These are phyloP conservation scores for Botryotinia globosa DNA, from an alignment of 2,329 filamentous ascomycete genomes.

Conservation along the genomic window DNA sequence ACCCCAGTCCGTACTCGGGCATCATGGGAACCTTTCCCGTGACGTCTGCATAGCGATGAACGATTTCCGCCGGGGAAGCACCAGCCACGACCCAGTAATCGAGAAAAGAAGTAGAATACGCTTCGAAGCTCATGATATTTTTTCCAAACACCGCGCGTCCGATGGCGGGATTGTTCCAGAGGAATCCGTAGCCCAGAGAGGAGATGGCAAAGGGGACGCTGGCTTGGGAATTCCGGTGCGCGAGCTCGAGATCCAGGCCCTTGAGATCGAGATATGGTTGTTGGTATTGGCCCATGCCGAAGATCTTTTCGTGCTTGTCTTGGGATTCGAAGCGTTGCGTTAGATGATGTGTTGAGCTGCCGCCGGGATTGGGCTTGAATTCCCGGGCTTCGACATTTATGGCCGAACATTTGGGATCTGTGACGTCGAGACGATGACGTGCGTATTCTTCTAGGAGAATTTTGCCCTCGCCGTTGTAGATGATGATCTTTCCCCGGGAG, in stretches of 20 bases:
- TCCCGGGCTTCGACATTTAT: conserved; percentile 51
- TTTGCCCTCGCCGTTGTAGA: conserved; percentile 44
- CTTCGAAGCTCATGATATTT: conserved; percentile 61
- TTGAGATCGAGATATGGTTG: conserved; percentile 62
- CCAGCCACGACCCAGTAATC: conserved; percentile 65
- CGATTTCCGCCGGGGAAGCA: conserved; percentile 53
- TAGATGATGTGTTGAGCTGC: conserved; percentile 49
- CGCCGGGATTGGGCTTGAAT: conserved; percentile 47
- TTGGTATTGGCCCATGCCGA: conserved; percentile 68
- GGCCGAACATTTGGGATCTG: conserved; percentile 51
- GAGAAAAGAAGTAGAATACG: conserved; percentile 53
- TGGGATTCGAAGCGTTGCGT: conserved; percentile 58
- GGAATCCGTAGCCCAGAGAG: conserved; percentile 58
- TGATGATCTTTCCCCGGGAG: conserved; percentile 47
- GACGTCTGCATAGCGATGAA: conserved; percentile 52
- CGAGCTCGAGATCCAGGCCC: conserved; percentile 60
- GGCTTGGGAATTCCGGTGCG: conserved; percentile 65
- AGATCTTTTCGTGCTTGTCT: conserved; percentile 57
- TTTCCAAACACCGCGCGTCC: conserved; percentile 59
- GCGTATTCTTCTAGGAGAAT: conserved; percentile 51
- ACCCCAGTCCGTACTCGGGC: conserved; percentile 66
- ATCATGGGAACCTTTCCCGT: conserved; percentile 63
- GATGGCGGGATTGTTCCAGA: conserved; percentile 65
- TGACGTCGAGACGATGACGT: conserved; percentile 47
- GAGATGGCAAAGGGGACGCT: conserved; percentile 62